A percentile compares a stretch with the other conserved stretches of the same genome.
Evolutionary conservation across 2,329 filamentous ascomycete species (phyloP).

Genomic region (Talaromyces sp.): DNA sequence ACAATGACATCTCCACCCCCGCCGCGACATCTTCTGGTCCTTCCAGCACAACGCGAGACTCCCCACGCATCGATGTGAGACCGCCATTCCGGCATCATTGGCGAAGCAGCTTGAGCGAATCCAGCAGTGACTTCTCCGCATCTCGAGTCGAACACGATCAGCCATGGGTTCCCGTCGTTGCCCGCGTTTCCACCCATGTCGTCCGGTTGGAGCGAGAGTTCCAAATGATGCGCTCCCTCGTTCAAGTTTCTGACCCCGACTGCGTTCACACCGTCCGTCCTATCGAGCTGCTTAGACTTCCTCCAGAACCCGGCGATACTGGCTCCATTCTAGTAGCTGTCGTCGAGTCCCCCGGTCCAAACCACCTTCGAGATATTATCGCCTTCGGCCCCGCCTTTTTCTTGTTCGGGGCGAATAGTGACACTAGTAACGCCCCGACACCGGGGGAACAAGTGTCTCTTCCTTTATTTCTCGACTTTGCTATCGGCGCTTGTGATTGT

Average conservation of each 20-base stretch:
- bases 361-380: constrained; percentile 65
- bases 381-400: constrained; percentile 75
- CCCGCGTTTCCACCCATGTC: constrained; percentile 75
- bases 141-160: constrained; percentile 35
- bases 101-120: constrained; percentile 48
- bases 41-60: constrained; percentile 38
- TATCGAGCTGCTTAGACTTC: constrained; percentile 70
- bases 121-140: constrained; percentile 39
- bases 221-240: constrained; percentile 71
- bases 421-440: constrained; percentile 42
- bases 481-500: constrained; percentile 80
- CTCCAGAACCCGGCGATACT: constrained; percentile 63
- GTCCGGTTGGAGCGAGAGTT: constrained; percentile 82
- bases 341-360: constrained; percentile 71
- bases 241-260: constrained; percentile 64
- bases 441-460: constrained; percentile 62
- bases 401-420: constrained; percentile 47
- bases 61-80: constrained; percentile 37
- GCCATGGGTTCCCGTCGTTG: constrained; percentile 62
- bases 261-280: constrained; percentile 74
- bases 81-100: constrained; percentile 42
- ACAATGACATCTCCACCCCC: constrained; percentile 44
- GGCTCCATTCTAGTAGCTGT: constrained; percentile 71
- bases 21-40: constrained; percentile 42
- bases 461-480: constrained; percentile 79